Percentiles rank a stretch among this genome's conserved stretches.
phyloP scores from a whole-genome alignment of 176 grass and related monocot genomes.

The Aegilops tauschii region DNA sequence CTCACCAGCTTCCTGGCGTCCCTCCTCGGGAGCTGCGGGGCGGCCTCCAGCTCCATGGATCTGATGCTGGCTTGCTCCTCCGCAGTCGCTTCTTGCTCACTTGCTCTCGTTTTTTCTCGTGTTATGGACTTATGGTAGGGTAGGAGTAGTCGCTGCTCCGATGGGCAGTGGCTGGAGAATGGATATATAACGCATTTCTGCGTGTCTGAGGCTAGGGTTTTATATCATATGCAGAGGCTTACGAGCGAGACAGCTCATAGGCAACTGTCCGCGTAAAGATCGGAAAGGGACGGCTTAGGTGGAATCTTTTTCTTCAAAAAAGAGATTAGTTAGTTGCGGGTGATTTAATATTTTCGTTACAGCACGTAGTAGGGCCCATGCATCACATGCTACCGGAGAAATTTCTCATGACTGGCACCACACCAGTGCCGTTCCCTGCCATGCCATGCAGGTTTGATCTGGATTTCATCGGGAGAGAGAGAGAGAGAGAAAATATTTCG shows the following conservation, averaged over 20 bases:
- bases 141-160: not conserved
- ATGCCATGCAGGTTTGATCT: constrained; percentile 25
- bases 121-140: not conserved
- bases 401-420: constrained; percentile 18
- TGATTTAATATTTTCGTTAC: constrained; percentile 31
- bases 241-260: constrained; percentile 61
- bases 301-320: constrained; percentile 31
- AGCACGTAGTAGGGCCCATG: constrained; percentile 24
- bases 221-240: constrained; percentile 25
- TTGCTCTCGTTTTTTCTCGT: not conserved
- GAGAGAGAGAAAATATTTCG: not conserved
- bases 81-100: not conserved
- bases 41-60: constrained; percentile 43
- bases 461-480: not conserved
- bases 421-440: constrained; percentile 7
- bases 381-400: constrained; percentile 39
- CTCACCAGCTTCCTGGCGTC: constrained; percentile 54
- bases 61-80: not conserved
- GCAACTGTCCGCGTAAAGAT: constrained; percentile 41
- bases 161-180: not conserved
- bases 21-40: constrained; percentile 27
- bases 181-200: constrained; percentile 18
- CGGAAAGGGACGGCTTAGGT: constrained; percentile 28
- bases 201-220: constrained; percentile 44
- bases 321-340: constrained; percentile 44